These are phyloP conservation scores for Trichodelitschia bisporula DNA, from an alignment of 495 filamentous ascomycete genomes.

Conservation along the genomic window DNA sequence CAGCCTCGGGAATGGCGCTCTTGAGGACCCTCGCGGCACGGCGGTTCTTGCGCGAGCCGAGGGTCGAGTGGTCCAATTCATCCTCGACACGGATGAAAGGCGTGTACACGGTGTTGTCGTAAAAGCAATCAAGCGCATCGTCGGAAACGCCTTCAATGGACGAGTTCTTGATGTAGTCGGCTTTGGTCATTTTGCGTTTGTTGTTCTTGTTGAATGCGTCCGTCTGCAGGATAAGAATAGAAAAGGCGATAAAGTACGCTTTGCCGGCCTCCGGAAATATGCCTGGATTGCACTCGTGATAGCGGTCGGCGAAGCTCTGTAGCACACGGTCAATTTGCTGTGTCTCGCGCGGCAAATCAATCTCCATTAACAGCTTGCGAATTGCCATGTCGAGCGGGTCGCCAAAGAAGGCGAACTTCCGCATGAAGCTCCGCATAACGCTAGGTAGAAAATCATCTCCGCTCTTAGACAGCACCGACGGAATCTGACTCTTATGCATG, in stretches of 20 bases:
- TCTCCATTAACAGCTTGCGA: conserved; percentile 85
- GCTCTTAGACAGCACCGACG: conserved; percentile 57
- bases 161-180: conserved; percentile 88
- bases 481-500: conserved; percentile 54
- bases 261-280: conserved; percentile 74
- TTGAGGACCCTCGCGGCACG: conserved; percentile 47
- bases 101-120: conserved; percentile 94
- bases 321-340: conserved; percentile 93
- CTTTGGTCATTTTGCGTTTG: conserved; percentile 95
- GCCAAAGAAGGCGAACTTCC: conserved; percentile 77
- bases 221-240: conserved; percentile 84
- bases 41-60: conserved; percentile 35
- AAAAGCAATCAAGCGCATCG: conserved; percentile 85
- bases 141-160: conserved; percentile 61
- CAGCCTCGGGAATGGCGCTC: conserved; percentile 36
- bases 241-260: conserved; percentile 94
- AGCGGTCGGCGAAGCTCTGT: conserved; percentile 84
- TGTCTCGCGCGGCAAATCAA: conserved; percentile 86
- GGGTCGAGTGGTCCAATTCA: conserved; percentile 49
- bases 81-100: conserved; percentile 95
- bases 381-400: conserved; percentile 97
- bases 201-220: conserved; percentile 99
- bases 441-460: conserved; percentile 61
- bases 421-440: conserved; percentile 81
- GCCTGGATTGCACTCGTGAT: conserved; percentile 94